Evolutionary conservation across 108 stramenopile genomes (phyloP).

Genomic region (Nitzschia palea): DNA sequence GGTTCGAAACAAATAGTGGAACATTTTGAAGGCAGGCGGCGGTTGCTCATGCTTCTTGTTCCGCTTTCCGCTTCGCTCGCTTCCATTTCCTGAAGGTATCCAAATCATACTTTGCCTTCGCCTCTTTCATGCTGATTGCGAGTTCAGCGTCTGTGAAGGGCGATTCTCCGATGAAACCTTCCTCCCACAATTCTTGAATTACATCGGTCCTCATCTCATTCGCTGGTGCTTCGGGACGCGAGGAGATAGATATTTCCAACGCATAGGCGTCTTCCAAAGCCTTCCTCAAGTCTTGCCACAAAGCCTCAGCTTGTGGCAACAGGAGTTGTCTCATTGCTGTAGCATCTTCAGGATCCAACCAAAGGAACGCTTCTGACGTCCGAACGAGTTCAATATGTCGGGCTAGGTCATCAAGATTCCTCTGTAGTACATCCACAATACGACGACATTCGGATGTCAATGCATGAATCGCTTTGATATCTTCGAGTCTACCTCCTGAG

Average conservation of each 20-base stretch:
- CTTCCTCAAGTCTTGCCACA: constrained; percentile 19
- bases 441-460: constrained; percentile 37
- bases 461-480: constrained; percentile 41
- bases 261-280: constrained; percentile 31
- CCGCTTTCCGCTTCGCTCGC: constrained; percentile 40
- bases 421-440: constrained; percentile 37
- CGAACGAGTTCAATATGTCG: constrained; percentile 51
- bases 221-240: not conserved
- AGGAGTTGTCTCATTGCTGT: constrained; percentile 53
- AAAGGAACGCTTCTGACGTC: constrained; percentile 35
- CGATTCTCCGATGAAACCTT: constrained; percentile 11
- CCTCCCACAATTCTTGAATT: constrained; percentile 36
- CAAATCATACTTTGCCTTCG: constrained; percentile 54
- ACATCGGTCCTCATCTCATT: constrained; percentile 7
- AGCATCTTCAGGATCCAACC: constrained; percentile 57
- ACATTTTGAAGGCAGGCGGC: no score
- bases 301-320: constrained; percentile 41
- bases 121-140: constrained; percentile 53
- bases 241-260: constrained; percentile 29
- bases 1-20: no score
- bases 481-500: constrained; percentile 50
- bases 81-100: constrained; percentile 72
- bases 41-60: not conserved
- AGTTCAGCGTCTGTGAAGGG: constrained; percentile 60
- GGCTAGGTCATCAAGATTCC: constrained; percentile 30